Evolutionary conservation across 1,284 basidiomycete species (phyloP).

Genomic region (Coriolopsis trogii): DNA sequence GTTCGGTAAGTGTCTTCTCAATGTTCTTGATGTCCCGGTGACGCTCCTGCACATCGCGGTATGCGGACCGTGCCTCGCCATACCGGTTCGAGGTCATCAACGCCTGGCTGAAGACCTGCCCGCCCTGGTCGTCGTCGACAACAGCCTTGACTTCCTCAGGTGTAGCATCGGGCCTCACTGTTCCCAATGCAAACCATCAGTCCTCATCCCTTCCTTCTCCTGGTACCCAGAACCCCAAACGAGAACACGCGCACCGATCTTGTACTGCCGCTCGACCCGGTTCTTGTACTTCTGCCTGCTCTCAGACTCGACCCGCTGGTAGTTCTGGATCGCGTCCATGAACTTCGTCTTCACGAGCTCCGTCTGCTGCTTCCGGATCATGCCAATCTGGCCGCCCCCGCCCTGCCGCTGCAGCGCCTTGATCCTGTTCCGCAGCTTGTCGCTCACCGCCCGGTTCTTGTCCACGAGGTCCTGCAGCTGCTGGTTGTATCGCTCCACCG

Average conservation of each 20-base stretch:
- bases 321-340: constrained; percentile 83
- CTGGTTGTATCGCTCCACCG: constrained; percentile 60
- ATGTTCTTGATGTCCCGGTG: constrained; percentile 97
- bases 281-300: constrained; percentile 94
- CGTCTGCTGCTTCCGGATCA: constrained; percentile 84
- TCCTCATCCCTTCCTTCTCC: too few species aligned
- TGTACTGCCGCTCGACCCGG: constrained; percentile 94
- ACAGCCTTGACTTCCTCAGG: constrained; percentile 90
- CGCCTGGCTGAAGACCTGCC: constrained; percentile 95
- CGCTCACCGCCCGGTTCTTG: constrained; percentile 78
- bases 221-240: neutral
- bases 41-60: constrained; percentile 94
- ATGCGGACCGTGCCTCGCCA: constrained; percentile 88
- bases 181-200: neutral
- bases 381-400: constrained; percentile 75
- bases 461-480: constrained; percentile 76
- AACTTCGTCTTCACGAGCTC: constrained; percentile 82
- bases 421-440: constrained; percentile 76
- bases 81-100: constrained; percentile 91
- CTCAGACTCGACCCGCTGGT: constrained; percentile 92
- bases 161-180: constrained; percentile 94
- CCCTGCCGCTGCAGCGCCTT: constrained; percentile 78
- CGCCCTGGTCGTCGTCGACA: constrained; percentile 82
- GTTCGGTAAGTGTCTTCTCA: constrained; percentile 89
- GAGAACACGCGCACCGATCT: constrained; percentile 67